Percentiles rank a stretch among this genome's conserved stretches.
These are phyloP conservation scores for Dicorynia guianensis DNA, from an alignment of 306 rosid genomes.

Conservation along the genomic window DNA sequence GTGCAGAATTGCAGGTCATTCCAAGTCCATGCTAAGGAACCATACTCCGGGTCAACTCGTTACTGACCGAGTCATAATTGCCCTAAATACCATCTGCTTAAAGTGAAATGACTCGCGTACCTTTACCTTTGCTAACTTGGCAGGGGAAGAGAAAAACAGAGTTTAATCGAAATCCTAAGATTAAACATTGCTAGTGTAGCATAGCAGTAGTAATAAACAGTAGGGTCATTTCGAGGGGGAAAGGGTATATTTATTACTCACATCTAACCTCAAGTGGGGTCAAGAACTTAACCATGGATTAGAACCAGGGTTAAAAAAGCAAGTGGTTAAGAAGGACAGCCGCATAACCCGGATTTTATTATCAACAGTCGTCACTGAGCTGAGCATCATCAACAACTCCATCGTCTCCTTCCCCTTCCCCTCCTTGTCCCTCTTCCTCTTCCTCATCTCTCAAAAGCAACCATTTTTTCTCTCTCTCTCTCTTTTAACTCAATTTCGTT, in stretches of 20 bases:
- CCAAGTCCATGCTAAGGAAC: conserved; percentile 45
- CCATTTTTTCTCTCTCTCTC: not conserved
- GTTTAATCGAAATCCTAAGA: not conserved
- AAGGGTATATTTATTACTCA: conserved; percentile 67
- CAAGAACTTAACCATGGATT: conserved; percentile 83
- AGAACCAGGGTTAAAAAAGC: conserved; percentile 89
- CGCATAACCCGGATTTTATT: conserved; percentile 79
- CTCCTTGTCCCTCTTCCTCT: not conserved
- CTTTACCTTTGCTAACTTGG: not conserved
- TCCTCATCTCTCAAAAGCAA: conserved; percentile 23
- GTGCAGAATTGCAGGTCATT: conserved; percentile 57
- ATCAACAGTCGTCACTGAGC: conserved; percentile 76
- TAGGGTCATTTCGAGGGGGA: conserved; percentile 9
- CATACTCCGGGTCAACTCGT: conserved; percentile 44
- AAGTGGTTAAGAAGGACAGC: conserved; percentile 88
- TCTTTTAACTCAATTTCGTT: not conserved
- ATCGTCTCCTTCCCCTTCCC: not conserved
- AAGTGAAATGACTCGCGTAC: not conserved
- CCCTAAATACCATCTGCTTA: not conserved
- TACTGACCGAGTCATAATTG: conserved; percentile 32
- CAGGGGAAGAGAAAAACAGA: too few species aligned
- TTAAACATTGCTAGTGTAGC: not conserved
- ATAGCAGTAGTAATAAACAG: not conserved
- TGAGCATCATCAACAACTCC: conserved; percentile 49
- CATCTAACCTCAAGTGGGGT: conserved; percentile 71